Base-by-base conservation (phyloP, 345 rosid genomes). In the Citrus unshiu region DNA sequence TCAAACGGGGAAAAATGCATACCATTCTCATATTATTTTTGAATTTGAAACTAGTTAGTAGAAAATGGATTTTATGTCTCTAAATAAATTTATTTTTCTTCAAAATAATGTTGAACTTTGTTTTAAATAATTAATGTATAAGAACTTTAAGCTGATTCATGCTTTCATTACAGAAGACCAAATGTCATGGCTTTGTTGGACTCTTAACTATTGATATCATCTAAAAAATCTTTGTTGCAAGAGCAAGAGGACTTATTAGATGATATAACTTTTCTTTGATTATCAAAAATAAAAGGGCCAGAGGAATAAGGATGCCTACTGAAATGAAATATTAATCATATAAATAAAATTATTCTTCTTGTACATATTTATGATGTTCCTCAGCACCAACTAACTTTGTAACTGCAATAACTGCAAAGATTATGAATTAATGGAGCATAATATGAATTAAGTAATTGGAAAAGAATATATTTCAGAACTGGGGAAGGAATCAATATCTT, bases 351-450 rank as follows among this genome's bases (percentile, higher is more conserved):
- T 46, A 46, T 1, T 46, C 3, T 46, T 13, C 18, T 46, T 13
- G 18, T 13, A 46, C 5, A 13, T 13, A 46, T 12, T 46, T 46
- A 13, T 3, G 14, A 46, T 12, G 18, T 46, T 46, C 51, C 51
- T 3, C 51, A 1, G 51, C 51, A 13, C 79, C n/a, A 81, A 81
- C 81, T 70, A 73, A 81, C 81, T 67, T 60, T 30, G 74, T 67
- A 80, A 80, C 84, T 61, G 27, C 62, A 85, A 70, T 81, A 85
- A 85, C 84, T 30, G 70, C 39, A 80, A 64, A 32, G 60, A 62
- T 64, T 25, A 18, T 34, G 34, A 7, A 19, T 34, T 62, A 62
- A 29, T 27, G 66, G 16, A 27, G 1, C 29, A 27, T 14, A 40
- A n/a, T 24, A 39, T 34, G 22, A 27, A 3, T 69, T 70, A 54